Base-by-base conservation (phyloP, 2,329 filamentous ascomycete genomes). In the Lasiodiplodia sp. region DNA sequence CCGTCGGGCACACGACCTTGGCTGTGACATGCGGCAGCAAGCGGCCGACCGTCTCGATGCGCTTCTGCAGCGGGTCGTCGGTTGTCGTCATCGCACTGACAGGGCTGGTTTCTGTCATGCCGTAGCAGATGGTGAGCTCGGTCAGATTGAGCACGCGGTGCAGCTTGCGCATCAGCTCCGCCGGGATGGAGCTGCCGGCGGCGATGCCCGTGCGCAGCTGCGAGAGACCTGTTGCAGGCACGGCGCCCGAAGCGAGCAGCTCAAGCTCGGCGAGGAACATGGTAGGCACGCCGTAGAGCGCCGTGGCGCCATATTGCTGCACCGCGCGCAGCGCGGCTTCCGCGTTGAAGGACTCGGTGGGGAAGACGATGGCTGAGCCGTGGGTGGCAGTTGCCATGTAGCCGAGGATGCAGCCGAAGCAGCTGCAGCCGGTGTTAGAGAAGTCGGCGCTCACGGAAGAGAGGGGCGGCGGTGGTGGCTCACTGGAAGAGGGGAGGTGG, bases 201-300 rank as follows among this genome's bases (percentile, higher is more conserved):
- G 92, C 94, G 73, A 98, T 97, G 37, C 96, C 96, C n/a, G 95
- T 98, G 53, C 90, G 85, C 5, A 98, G 84, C 71, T 88, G 77
- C 64, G 89, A 79, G 75, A 92, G 91, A 0, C 89, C 89, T 31
- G 75, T 73, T 18, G 74, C 69, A 0, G 79, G 76, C 7, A 82
- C 76, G 10, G 72, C 76, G 18, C 84, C 83, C 28, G 83, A 80
- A 37, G 89, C 84, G 8, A 97, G 85, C 0, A 94, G 86, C 72
- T 96, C 93, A 4, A 98, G 86, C 75, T 96, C 90, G 31, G 94
- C 90, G n/a, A 91, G 87, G 74, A 97, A 95, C 96, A 98, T 99
- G 66, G 95, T 98, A 4, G 93, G 89, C 0, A 98, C 95, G 68
- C 95, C 94, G 79, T 97, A 96, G 0, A 97, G 86, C 0, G 87